These are phyloP conservation scores for Dendrobium nobile DNA, from an alignment of 106 monocot genomes.

Conservation along the genomic window DNA sequence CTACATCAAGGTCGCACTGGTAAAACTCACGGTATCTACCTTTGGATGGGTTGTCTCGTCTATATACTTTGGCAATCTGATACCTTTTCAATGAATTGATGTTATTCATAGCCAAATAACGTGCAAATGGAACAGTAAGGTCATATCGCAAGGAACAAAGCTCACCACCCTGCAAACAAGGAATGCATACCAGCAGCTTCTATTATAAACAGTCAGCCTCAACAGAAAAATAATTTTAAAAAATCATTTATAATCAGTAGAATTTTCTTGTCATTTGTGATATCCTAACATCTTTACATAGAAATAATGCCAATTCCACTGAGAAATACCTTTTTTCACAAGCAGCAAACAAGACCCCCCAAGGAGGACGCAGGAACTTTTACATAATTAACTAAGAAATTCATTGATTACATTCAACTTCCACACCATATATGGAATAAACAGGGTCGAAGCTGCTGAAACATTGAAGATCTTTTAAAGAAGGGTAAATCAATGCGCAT, in stretches of 20 bases:
- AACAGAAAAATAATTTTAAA: not conserved
- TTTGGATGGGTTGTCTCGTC: constrained; percentile 97
- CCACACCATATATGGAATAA: not conserved
- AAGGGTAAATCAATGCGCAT: not conserved
- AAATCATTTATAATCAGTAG: not conserved
- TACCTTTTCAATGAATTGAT: constrained; percentile 81
- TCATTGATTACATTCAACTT: not conserved
- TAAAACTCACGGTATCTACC: constrained; percentile 98
- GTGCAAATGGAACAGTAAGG: constrained; percentile 95
- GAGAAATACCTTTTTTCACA: too few species aligned
- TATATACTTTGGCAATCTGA: constrained; percentile 93
- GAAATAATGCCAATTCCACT: not conserved
- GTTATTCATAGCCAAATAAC: constrained; percentile 79
- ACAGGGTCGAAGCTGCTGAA: not conserved
- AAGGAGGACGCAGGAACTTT: not conserved
- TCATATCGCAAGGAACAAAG: constrained; percentile 93
- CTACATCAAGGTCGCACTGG: constrained; percentile 97
- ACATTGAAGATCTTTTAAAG: not conserved
- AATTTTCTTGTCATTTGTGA: not conserved
- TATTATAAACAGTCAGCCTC: not conserved
- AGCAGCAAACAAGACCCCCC: too few species aligned
- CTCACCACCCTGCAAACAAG: constrained; percentile 76
- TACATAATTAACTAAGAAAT: not conserved
- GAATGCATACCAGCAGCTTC: not conserved
- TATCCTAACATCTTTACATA: not conserved